Evolutionary conservation across 345 rosid species (phyloP).

Genomic region (Physaria fendleri): DNA sequence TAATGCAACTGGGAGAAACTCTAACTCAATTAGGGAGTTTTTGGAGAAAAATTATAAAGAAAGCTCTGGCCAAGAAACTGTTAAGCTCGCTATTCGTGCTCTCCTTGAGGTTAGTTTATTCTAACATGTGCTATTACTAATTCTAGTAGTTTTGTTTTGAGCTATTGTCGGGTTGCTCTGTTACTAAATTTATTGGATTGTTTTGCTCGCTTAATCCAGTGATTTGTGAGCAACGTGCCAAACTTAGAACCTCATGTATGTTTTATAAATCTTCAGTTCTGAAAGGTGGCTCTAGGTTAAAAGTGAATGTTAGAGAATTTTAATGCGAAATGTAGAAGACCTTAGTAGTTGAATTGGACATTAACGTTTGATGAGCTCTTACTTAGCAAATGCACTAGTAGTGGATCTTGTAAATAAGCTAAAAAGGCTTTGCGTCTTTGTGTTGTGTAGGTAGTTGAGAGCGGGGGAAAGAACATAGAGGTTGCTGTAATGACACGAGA

Average conservation of each 20-base stretch:
- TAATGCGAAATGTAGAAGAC: too few species aligned
- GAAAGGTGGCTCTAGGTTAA: not conserved
- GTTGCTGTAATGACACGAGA: constrained; percentile 88
- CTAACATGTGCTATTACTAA: not conserved
- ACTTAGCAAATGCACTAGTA: not conserved
- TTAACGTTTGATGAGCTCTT: too few species aligned
- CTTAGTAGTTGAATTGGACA: too few species aligned
- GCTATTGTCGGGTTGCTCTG: not conserved
- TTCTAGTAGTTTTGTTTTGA: too few species aligned
- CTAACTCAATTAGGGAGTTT: too few species aligned
- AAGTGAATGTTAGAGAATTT: not conserved
- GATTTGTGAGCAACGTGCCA: not conserved
- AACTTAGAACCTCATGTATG: not conserved
- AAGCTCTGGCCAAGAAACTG: too few species aligned
- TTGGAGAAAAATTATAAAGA: too few species aligned
- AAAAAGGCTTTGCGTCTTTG: not conserved
- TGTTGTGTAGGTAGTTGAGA: constrained; percentile 90
- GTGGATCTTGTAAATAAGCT: too few species aligned
- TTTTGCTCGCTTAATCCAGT: not conserved
- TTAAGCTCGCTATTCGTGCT: too few species aligned
- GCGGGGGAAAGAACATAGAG: constrained; percentile 98
- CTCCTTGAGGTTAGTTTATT: too few species aligned
- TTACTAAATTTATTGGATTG: too few species aligned
- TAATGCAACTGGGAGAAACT: constrained; percentile 96
- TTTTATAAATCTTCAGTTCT: not conserved